Conservation (phyloP, 305 asterid species). For the Caryopteris hybrid region DNA sequence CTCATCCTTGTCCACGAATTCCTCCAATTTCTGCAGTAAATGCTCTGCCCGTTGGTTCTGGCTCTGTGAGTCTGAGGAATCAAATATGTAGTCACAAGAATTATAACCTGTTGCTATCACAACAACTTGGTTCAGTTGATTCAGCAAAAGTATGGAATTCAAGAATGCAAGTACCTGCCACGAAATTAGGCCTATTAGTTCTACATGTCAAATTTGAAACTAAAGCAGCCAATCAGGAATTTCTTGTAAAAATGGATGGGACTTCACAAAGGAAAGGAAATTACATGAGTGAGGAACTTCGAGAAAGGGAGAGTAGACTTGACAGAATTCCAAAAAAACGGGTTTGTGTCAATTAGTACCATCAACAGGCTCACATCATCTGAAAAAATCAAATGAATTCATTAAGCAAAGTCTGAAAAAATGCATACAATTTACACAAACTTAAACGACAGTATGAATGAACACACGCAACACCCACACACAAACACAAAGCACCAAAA, state of each 20-base stretch:
- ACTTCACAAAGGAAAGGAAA: neutral
- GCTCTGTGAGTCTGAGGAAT: constrained; percentile 50
- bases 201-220: neutral
- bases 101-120: constrained; percentile 78
- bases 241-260: neutral
- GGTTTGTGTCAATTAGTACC: constrained; percentile 76
- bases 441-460: neutral
- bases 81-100: constrained; percentile 67
- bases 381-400: constrained; percentile 20
- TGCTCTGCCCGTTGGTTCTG: constrained; percentile 61
- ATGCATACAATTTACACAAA: neutral
- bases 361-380: constrained; percentile 81
- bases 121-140: constrained; percentile 83
- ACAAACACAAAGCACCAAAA: neutral
- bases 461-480: neutral
- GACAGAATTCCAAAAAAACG: constrained; percentile 73
- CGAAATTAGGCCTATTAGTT: neutral
- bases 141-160: constrained; percentile 68
- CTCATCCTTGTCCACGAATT: constrained; percentile 68
- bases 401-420: neutral
- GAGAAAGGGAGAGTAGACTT: constrained; percentile 55
- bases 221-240: neutral
- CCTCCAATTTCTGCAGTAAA: constrained; percentile 66
- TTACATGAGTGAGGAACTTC: constrained; percentile 73
- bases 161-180: constrained; percentile 68